Evolutionary conservation across 2,329 filamentous ascomycete genomes (phyloP), one percentile per base, ranked within the genome.

Genomic region (Penicillium verrucosum): DNA sequence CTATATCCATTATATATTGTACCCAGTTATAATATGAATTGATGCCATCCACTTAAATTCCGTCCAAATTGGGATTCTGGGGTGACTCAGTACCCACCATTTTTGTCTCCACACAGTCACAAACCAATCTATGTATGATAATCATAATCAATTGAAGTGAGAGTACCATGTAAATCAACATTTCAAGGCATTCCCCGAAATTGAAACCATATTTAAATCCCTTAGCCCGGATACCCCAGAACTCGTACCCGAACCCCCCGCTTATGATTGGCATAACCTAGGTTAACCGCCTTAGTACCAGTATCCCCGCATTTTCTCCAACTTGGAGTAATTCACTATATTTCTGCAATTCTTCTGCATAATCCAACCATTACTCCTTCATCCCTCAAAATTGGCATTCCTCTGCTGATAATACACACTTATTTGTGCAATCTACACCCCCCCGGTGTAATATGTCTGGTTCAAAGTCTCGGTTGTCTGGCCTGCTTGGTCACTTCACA

Each of bases 401-500:
- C 14, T 23, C 12, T 21, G 6, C 30, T 32, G n/a, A 11, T 36
- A 37, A 34, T 14, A 48, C n/a, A 23, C n/a, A 11, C 14, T 0
- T 14, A 21, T 21, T 14, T 34, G 12, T 46, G 14, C 21, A 18
- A 42, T 21, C 34, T 16, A 51, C 29, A n/a, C 11, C 18, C 2
- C 29, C 14, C n/a, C 14, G 21, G 21, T 46, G 25, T 30, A 64
- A 16, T 32, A 70, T 70, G 68, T 66, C 64, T 45, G 56, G 60
- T 23, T 60, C 65, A 10, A 65, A 65, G 54, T 58, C 65, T 57
- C 67, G 68, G 21, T 58, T 72, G 5, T 68, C 68, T 27, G 65
- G 68, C 54, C 59, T 72, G 30, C 65, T 70, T 23, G 66, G 65
- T 51, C 70, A 73, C 57, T 61, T 72, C 37, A 47, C 59, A 27